Percentiles rank a stretch among this genome's conserved stretches.
phyloP scores from a whole-genome alignment of 345 rosid genomes.

The Abelmoschus esculentus region DNA sequence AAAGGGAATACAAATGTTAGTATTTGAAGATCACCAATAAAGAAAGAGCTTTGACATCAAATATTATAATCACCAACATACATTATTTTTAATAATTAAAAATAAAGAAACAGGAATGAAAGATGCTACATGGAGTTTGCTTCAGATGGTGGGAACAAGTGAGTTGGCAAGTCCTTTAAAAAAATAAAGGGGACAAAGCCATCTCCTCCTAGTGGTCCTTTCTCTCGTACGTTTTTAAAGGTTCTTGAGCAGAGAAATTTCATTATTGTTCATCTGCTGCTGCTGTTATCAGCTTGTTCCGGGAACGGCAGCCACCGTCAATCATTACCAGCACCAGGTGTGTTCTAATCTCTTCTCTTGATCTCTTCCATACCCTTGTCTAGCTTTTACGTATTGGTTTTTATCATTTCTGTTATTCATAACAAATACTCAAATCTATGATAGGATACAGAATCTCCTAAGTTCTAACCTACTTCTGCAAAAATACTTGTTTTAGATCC shows the following conservation, averaged over 20 bases:
- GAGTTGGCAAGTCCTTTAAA: slow-evolving; percentile 10
- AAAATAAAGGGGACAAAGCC: background rate
- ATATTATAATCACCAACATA: background rate
- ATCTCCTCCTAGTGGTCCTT: slow-evolving; percentile 3
- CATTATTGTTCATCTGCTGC: background rate
- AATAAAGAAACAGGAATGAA: background rate
- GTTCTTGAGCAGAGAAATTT: background rate
- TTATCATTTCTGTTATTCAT: background rate
- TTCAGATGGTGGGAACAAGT: slow-evolving; percentile 10
- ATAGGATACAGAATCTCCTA: background rate
- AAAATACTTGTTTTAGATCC: background rate
- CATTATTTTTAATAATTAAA: background rate
- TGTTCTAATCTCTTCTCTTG: background rate
- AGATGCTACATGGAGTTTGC: slow-evolving; percentile 3
- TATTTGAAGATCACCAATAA: background rate
- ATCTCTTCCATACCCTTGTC: background rate
- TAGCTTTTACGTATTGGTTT: background rate
- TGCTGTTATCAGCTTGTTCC: background rate
- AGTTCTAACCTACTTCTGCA: background rate
- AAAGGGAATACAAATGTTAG: background rate
- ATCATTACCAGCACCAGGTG: slow-evolving; percentile 2
- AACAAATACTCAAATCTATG: background rate
- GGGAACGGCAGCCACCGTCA: background rate
- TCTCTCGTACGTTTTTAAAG: slow-evolving; percentile 2
- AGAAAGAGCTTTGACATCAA: background rate